phyloP scores from a whole-genome alignment of 352 stramenopile species.

The Phytophthora litchii region DNA sequence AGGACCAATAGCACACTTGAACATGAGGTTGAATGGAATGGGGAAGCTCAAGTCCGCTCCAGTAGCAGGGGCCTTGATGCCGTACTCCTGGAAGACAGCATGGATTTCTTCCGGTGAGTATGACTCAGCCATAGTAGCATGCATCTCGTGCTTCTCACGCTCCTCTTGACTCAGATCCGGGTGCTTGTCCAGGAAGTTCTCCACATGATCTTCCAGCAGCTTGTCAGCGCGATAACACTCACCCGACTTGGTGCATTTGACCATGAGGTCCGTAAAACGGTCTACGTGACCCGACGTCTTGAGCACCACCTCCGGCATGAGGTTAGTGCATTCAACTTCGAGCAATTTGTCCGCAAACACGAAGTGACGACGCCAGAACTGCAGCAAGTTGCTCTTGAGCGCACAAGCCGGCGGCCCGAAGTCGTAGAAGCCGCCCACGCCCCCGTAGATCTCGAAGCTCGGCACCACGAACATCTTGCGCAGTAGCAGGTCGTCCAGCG shows the following conservation, averaged over 20 bases:
- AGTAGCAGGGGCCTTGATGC: slow-evolving; percentile 91
- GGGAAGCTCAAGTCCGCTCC: slow-evolving; percentile 94
- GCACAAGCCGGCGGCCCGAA: slow-evolving; percentile 96
- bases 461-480: slow-evolving; percentile 99
- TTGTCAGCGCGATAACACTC: slow-evolving; percentile 99
- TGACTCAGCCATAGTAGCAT: slow-evolving; percentile 97
- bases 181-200: slow-evolving; percentile 95
- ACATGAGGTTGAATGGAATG: slow-evolving; percentile 99
- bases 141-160: slow-evolving; percentile 92
- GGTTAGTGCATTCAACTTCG: slow-evolving; percentile 99
- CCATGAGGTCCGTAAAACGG: slow-evolving; percentile 99
- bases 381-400: slow-evolving; percentile 97
- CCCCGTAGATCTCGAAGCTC: slow-evolving; percentile 99
- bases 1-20: slow-evolving; percentile 98
- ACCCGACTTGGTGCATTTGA: slow-evolving; percentile 96
- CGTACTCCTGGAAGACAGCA: slow-evolving; percentile 93
- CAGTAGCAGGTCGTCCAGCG: slow-evolving; percentile 97
- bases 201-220: slow-evolving; percentile 98
- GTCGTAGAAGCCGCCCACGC: slow-evolving; percentile 98
- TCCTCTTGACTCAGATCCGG: slow-evolving; percentile 76
- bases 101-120: slow-evolving; percentile 98
- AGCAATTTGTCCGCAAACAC: slow-evolving; percentile 98
- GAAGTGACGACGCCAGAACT: slow-evolving; percentile 98
- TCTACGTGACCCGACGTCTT: slow-evolving; percentile 99
- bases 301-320: slow-evolving; percentile 97